A percentile compares a stretch with the other conserved stretches of the same genome.
These are phyloP conservation scores for Stipa capillata DNA, from an alignment of 176 grass and related monocot genomes.

Conservation along the genomic window DNA sequence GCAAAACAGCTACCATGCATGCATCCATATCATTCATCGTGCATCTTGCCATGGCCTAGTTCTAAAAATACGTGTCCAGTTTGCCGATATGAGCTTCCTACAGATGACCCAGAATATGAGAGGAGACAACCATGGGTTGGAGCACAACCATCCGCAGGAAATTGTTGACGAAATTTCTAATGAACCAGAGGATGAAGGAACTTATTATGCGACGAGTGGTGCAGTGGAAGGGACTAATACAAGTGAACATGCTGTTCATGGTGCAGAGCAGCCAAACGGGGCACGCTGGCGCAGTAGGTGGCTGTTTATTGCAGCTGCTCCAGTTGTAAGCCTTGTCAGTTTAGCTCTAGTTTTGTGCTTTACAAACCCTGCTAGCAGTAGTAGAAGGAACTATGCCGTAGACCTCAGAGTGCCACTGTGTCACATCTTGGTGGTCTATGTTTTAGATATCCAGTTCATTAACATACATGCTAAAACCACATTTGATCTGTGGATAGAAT, in stretches of 20 bases:
- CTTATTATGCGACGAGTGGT: neutral
- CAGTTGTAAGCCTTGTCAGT: slow-evolving; percentile 56
- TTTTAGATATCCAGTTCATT: slow-evolving; percentile 34
- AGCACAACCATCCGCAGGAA: neutral
- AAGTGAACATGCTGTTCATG: too few relatives aligned
- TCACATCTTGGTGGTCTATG: slow-evolving; percentile 58
- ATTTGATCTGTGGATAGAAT: neutral
- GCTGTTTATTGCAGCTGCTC: slow-evolving; percentile 48
- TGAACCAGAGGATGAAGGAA: slow-evolving; percentile 27
- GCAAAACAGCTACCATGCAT: slow-evolving; percentile 58
- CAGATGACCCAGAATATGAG: slow-evolving; percentile 56
- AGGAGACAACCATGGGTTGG: neutral
- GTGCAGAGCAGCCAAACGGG: slow-evolving; percentile 25
- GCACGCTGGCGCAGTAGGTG: slow-evolving; percentile 19
- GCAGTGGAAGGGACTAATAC: neutral
- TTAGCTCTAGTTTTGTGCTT: slow-evolving; percentile 76
- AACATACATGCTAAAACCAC: neutral
- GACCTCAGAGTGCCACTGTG: slow-evolving; percentile 1
- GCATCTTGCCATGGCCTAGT: slow-evolving; percentile 64
- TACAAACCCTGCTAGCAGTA: slow-evolving; percentile 23
- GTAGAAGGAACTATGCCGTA: slow-evolving; percentile 8
- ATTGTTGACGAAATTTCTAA: slow-evolving; percentile 29
- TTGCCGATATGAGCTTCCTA: slow-evolving; percentile 68
- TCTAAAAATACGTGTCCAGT: slow-evolving; percentile 74
- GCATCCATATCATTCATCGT: slow-evolving; percentile 64